Base-by-base conservation (phyloP, 495 filamentous ascomycete species). In the Aspergillus nanangensis region DNA sequence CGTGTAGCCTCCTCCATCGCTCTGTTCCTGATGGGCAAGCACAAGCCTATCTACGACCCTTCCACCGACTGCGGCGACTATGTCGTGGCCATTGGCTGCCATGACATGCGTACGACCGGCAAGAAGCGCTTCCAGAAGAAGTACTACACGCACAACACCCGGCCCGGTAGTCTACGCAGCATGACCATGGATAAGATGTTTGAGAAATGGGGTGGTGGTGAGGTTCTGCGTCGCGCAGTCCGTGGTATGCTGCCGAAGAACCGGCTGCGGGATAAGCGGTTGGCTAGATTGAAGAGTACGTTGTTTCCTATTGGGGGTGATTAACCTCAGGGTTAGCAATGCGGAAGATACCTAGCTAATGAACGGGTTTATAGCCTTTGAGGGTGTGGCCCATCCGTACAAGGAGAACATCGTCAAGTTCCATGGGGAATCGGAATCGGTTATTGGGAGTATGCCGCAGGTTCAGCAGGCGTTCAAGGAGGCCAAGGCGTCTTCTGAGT, bases 211-310 rank as follows among this genome's bases (percentile, higher is more conserved):
- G 93, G 93, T 46, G 93, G 93, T 52, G 89, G 85, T 29, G 93
- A 98, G 81, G 86, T 97, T 42, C 66, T 98, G 65, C 77, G 90
- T 51, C 86, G 87, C 66, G 93, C 93, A 9, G 93, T 98, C 19
- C 83, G 83, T 62, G 93, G 93, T 43, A 98, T 98, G 93, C 66
- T 98, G 71, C 93, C 93, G 38, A 98, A 97, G 85, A 98, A 98
- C 69, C 68, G 89, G 53, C 70, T 98, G 56, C 74, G 90, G 59
- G 87, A 93, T 61, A 83, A 85, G 70, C 66, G 94, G 48, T 66
- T 98, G 72, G 87, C 80, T n/a, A 72, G 93, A 56, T 67, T 98
- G 62, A 97, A 95, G 80, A 80, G 83, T 86, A 52, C 63, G 79
- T 70, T n/a, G 13, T 36, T 54, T 23, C 18, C 9, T 44, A n/a